These are phyloP conservation scores for Termitomyces eurrhizus DNA, from an alignment of 768 basidiomycete genomes.

Conservation along the genomic window DNA sequence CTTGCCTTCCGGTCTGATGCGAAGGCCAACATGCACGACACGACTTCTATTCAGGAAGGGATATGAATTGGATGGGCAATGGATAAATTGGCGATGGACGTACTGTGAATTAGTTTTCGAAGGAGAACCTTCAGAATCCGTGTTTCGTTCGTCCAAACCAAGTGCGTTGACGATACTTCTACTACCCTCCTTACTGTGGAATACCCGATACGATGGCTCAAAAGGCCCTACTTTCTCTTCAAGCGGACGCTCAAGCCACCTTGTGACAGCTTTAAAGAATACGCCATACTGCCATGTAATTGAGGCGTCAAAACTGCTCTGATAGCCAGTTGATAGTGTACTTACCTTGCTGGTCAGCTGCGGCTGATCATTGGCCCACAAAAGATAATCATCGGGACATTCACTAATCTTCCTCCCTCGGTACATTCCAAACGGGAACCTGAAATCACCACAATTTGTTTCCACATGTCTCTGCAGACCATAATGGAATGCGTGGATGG, in stretches of 20 bases:
- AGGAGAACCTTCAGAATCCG: not conserved
- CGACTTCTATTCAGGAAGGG: not conserved
- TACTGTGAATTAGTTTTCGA: not conserved
- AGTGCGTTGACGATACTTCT: not conserved
- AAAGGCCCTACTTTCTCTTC: not conserved
- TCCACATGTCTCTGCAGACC: not conserved
- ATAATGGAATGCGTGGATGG: not conserved
- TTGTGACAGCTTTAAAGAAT: not conserved
- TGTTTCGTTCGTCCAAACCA: not conserved
- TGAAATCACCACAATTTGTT: not conserved
- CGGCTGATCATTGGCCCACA: no score
- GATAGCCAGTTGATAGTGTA: not conserved
- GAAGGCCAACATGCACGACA: not conserved
- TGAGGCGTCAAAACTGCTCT: not conserved
- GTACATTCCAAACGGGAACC: not conserved
- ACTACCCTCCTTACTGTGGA: not conserved
- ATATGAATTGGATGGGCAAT: not conserved
- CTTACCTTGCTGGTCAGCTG: not conserved
- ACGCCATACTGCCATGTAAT: not conserved
- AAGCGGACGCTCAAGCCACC: not conserved
- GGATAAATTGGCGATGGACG: not conserved
- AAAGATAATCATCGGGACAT: not conserved
- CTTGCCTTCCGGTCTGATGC: not conserved
- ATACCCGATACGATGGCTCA: not conserved
- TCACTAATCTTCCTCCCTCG: not conserved